These are phyloP conservation scores for Pichia manshurica DNA, from an alignment of 805 yeast genomes.

Conservation along the genomic window DNA sequence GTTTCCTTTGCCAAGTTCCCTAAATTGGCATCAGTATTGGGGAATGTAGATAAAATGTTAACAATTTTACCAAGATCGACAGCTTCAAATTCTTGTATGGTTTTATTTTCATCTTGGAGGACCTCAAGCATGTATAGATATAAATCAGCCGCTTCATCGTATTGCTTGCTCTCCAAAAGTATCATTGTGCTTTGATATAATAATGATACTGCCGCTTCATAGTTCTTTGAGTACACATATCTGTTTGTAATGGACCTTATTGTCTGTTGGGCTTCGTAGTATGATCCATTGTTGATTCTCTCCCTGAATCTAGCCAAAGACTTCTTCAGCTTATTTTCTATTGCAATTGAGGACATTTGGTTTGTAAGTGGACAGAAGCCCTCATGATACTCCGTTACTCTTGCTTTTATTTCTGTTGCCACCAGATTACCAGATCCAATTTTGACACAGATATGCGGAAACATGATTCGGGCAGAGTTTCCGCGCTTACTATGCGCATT, in stretches of 20 bases:
- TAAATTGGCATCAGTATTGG: constrained; percentile 54
- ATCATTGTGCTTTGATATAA: constrained; percentile 66
- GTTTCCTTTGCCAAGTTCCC: constrained; percentile 62
- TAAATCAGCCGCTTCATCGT: constrained; percentile 78
- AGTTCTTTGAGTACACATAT: constrained; percentile 64
- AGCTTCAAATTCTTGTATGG: constrained; percentile 23
- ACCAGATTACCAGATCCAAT: too few relatives aligned
- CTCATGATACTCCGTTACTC: background rate
- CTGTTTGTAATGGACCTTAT: constrained; percentile 85
- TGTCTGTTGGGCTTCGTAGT: constrained; percentile 95
- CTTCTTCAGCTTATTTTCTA: constrained; percentile 42
- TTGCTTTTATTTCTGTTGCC: too few relatives aligned
- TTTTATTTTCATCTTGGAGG: constrained; percentile 43
- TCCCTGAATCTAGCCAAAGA: constrained; percentile 62
- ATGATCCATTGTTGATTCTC: constrained; percentile 65
- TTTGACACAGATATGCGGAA: too few relatives aligned
- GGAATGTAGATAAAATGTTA: constrained; percentile 37
- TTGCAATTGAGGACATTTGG: constrained; percentile 2
- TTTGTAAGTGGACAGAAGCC: too few relatives aligned
- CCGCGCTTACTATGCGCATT: too few relatives aligned
- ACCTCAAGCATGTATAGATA: constrained; percentile 67
- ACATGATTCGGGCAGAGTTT: too few relatives aligned
- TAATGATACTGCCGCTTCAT: constrained; percentile 65
- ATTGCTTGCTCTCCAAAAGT: constrained; percentile 63
- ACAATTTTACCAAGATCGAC: constrained; percentile 33